A percentile compares a stretch with the other conserved stretches of the same genome.
Evolutionary conservation across 495 filamentous ascomycete genomes (phyloP).

Genomic region (Chaetomium tenue): DNA sequence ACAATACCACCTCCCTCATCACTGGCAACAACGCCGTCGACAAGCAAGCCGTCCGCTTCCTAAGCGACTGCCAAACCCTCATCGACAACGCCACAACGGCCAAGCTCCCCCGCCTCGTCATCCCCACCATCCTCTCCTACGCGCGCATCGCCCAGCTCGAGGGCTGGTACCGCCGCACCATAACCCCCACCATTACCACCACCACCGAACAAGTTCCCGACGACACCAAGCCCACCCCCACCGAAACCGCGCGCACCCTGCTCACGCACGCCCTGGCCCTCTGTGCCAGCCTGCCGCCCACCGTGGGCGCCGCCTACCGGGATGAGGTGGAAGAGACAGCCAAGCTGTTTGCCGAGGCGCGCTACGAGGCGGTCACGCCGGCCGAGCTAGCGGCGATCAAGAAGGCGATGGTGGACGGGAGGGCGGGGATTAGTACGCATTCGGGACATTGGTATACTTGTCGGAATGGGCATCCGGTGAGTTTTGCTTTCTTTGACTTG

Average conservation of each 20-base stretch:
- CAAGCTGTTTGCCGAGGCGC: constrained; percentile 19
- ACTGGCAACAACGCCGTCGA: neutral
- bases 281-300: constrained; percentile 28
- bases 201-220: neutral
- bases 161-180: constrained; percentile 2
- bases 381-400: constrained; percentile 36
- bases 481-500: constrained; percentile 10
- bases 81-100: constrained; percentile 9
- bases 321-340: constrained; percentile 27
- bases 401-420: constrained; percentile 36
- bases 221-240: neutral
- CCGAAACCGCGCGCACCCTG: constrained; percentile 10
- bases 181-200: neutral
- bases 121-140: constrained; percentile 24
- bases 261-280: constrained; percentile 22
- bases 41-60: neutral
- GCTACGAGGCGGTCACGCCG: constrained; percentile 33
- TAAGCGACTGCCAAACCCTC: neutral
- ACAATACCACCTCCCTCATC: neutral
- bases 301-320: constrained; percentile 19
- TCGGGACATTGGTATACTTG: constrained; percentile 42
- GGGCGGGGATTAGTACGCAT: constrained; percentile 32
- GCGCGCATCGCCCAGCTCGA: constrained; percentile 18
- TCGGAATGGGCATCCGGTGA: constrained; percentile 37
- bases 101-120: constrained; percentile 24